Conservation (phyloP, 1,139 yeast genomes). For the Pichia sp. region DNA sequence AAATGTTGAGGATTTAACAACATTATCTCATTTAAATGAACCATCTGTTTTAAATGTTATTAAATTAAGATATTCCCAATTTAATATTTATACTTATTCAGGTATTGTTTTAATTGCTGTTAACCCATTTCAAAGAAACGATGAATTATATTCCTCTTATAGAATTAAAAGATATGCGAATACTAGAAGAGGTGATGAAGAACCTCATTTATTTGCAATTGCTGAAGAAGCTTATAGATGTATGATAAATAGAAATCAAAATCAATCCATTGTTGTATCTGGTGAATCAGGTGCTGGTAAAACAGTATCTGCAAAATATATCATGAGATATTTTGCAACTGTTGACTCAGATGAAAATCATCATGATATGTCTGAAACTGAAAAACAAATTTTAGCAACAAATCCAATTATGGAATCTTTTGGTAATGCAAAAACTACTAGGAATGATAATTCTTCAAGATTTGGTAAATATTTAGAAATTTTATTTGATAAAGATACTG, state of each 20-base stretch:
- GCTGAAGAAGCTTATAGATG: slow-evolving; percentile 98
- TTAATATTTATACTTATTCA: slow-evolving; percentile 89
- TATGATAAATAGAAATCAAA: slow-evolving; percentile 77
- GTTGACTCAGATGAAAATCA: slow-evolving; percentile 56
- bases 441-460: slow-evolving; percentile 96
- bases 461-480: slow-evolving; percentile 96
- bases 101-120: slow-evolving; percentile 97
- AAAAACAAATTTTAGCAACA: slow-evolving; percentile 91
- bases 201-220: slow-evolving; percentile 94
- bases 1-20: slow-evolving; percentile 90
- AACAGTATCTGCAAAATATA: slow-evolving; percentile 94
- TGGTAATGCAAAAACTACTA: slow-evolving; percentile 96
- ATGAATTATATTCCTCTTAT: slow-evolving; percentile 84
- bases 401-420: slow-evolving; percentile 98
- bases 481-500: slow-evolving; percentile 63
- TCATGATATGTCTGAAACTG: slow-evolving; percentile 84
- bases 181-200: slow-evolving; percentile 85
- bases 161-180: slow-evolving; percentile 94
- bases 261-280: slow-evolving; percentile 94
- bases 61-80: slow-evolving; percentile 78
- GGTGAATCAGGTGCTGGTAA: slow-evolving; percentile 99
- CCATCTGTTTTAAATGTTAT: slow-evolving; percentile 96
- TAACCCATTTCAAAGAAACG: slow-evolving; percentile 90
- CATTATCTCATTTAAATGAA: slow-evolving; percentile 86
- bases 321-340: slow-evolving; percentile 95